These are phyloP conservation scores for Dendrothele bispora DNA, from an alignment of 768 basidiomycete species.

Conservation along the genomic window DNA sequence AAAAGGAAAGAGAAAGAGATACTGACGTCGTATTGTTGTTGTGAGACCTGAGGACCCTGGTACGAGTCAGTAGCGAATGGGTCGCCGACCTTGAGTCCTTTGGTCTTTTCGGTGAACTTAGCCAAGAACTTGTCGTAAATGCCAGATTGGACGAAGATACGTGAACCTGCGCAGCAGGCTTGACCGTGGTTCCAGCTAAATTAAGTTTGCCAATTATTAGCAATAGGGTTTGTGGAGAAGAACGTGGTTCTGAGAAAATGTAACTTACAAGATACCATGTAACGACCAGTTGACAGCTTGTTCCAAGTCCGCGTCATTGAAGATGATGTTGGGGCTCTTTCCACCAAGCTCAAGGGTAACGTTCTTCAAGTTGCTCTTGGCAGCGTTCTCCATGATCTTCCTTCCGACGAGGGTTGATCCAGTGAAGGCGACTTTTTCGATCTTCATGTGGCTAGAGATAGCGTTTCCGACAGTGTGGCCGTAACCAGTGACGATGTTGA, in stretches of 20 bases:
- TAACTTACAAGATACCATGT: constrained; percentile 67
- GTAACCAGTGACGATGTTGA: constrained; percentile 77
- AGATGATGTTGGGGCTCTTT: constrained; percentile 71
- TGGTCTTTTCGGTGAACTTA: constrained; percentile 46
- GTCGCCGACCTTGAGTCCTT: constrained; percentile 52
- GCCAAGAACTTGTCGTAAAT: constrained; percentile 59
- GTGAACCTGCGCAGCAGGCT: constrained; percentile 66
- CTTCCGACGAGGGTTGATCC: constrained; percentile 81
- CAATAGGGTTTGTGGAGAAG: background rate
- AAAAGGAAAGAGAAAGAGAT: background rate
- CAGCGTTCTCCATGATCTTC: constrained; percentile 76
- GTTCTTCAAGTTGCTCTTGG: constrained; percentile 81
- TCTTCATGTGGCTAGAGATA: constrained; percentile 63
- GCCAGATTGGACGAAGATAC: constrained; percentile 64
- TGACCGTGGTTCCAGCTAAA: constrained; percentile 68
- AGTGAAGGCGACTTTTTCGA: constrained; percentile 86
- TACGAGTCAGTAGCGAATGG: constrained; percentile 53
- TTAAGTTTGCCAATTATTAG: background rate
- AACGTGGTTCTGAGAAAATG: constrained; percentile 1
- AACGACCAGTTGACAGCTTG: constrained; percentile 73
- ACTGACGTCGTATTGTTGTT: constrained; percentile 43
- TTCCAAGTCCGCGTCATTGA: constrained; percentile 71
- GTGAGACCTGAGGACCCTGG: constrained; percentile 66
- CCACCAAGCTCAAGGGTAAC: constrained; percentile 86
- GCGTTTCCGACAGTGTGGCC: constrained; percentile 71